These are phyloP conservation scores for Paramarasmius palmivorus DNA, from an alignment of 1,284 basidiomycete genomes.

Conservation along the genomic window DNA sequence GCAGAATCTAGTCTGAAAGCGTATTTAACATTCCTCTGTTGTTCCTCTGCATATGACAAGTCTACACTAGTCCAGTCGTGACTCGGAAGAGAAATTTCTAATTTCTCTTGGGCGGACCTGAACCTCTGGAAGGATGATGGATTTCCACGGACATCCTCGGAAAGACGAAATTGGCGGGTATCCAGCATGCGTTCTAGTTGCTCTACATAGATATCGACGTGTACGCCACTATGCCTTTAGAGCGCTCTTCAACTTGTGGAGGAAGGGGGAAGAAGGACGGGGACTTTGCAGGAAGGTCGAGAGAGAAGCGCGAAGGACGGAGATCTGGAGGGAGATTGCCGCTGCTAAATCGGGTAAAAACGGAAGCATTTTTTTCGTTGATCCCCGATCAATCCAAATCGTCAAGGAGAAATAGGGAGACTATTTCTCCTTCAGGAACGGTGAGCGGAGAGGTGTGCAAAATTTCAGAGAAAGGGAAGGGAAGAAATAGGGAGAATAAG, in stretches of 20 bases:
- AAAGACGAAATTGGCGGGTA: too few relatives aligned
- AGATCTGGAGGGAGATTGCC: not conserved
- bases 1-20: too few relatives aligned
- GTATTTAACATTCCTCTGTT: too few relatives aligned
- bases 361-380: constrained; percentile 15
- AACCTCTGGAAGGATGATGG: too few relatives aligned
- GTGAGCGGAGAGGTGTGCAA: not conserved
- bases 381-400: constrained; percentile 15
- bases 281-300: constrained; percentile 8
- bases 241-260: not conserved
- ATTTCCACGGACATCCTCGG: too few relatives aligned
- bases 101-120: too few relatives aligned
- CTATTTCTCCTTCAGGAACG: not conserved
- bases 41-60: too few relatives aligned
- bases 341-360: constrained; percentile 9
- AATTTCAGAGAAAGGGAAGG: too few relatives aligned
- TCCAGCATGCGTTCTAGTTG: not conserved
- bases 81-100: too few relatives aligned
- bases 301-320: constrained; percentile 5
- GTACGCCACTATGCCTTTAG: not conserved
- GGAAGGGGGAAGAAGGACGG: not conserved
- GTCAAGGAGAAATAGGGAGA: not conserved
- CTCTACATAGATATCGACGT: not conserved
- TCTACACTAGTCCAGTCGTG: too few relatives aligned
- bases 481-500: too few relatives aligned